Evolutionary conservation across 495 filamentous ascomycete species (phyloP).

Genomic region (Apiosordaria backusii): DNA sequence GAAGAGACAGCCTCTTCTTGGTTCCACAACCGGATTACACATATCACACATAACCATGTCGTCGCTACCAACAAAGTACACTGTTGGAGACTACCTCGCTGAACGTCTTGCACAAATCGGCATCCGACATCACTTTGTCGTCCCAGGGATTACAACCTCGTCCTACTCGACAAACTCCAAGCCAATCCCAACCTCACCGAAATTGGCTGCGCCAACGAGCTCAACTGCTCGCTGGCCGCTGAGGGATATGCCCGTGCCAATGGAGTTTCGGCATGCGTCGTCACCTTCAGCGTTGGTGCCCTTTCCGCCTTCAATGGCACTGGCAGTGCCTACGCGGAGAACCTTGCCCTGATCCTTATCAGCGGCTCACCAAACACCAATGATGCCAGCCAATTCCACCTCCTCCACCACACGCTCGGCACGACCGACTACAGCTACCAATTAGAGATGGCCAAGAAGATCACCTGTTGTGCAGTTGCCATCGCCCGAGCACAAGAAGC

Average conservation of each 20-base stretch:
- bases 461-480: constrained; percentile 57
- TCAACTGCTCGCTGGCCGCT: constrained; percentile 72
- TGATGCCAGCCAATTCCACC: constrained; percentile 50
- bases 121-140: constrained; percentile 57
- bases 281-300: constrained; percentile 74
- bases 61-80: constrained; percentile 16
- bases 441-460: constrained; percentile 61
- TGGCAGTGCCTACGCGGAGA: constrained; percentile 67
- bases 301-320: constrained; percentile 67
- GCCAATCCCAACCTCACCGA: constrained; percentile 52
- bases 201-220: constrained; percentile 72
- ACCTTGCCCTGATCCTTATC: constrained; percentile 71
- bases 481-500: constrained; percentile 65
- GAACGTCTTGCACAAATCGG: constrained; percentile 65
- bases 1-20: neutral
- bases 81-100: constrained; percentile 59
- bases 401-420: constrained; percentile 88
- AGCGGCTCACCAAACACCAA: constrained; percentile 60
- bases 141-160: constrained; percentile 73
- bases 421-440: constrained; percentile 76
- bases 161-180: constrained; percentile 61
- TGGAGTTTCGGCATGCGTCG: constrained; percentile 64
- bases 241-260: constrained; percentile 74
- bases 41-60: neutral
- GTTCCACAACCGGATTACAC: neutral